A percentile compares a stretch with the other conserved stretches of the same genome.
These are phyloP conservation scores for Tylopilus sp. DNA, from an alignment of 768 basidiomycete genomes.

Conservation along the genomic window DNA sequence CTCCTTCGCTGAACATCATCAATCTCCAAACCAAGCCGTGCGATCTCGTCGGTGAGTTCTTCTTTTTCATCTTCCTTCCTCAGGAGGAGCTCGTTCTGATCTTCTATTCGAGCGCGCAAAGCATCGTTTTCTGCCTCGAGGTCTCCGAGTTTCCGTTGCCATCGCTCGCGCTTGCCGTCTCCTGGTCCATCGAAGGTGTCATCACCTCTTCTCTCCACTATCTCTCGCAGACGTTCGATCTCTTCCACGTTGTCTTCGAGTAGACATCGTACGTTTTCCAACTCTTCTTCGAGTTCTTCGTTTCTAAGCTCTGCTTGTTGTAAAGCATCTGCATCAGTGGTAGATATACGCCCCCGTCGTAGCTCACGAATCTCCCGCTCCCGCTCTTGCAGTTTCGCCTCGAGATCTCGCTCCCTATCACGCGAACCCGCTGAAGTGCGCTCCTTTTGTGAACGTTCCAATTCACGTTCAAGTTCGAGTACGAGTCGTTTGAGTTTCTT, in stretches of 20 bases:
- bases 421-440: slow-evolving; percentile 36
- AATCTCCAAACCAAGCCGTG: slow-evolving; percentile 58
- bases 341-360: slow-evolving; percentile 43
- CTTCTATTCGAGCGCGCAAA: slow-evolving; percentile 53
- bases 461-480: slow-evolving; percentile 76
- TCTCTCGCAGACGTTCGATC: slow-evolving; percentile 66
- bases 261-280: slow-evolving; percentile 65
- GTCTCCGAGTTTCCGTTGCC: slow-evolving; percentile 51
- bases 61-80: slow-evolving; percentile 70
- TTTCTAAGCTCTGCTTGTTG: slow-evolving; percentile 59
- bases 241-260: slow-evolving; percentile 84
- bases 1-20: slow-evolving; percentile 62
- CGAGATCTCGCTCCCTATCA: slow-evolving; percentile 68
- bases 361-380: slow-evolving; percentile 69
- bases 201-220: slow-evolving; percentile 56
- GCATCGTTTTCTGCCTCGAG: slow-evolving; percentile 64
- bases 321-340: slow-evolving; percentile 48
- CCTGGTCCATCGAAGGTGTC: slow-evolving; percentile 39
- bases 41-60: slow-evolving; percentile 62
- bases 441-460: slow-evolving; percentile 65
- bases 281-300: slow-evolving; percentile 65
- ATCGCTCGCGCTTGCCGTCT: slow-evolving; percentile 38
- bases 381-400: slow-evolving; percentile 70
- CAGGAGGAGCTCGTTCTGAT: slow-evolving; percentile 51
- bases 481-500: slow-evolving; percentile 91